A percentile compares a stretch with the other conserved stretches of the same genome.
phyloP scores from a whole-genome alignment of 176 grass and related monocot genomes.

The Triticum monococcum region DNA sequence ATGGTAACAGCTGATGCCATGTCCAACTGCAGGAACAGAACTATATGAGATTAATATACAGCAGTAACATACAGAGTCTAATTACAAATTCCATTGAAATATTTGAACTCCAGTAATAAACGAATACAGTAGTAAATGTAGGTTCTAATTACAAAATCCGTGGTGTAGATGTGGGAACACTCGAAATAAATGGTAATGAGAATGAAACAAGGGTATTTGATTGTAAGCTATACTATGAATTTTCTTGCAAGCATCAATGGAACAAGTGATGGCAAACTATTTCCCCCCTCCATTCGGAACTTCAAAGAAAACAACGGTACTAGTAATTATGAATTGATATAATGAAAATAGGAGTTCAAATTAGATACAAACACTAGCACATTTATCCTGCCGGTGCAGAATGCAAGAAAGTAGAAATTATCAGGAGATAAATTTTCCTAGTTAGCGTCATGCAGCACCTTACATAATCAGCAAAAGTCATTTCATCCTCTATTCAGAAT shows the following conservation, averaged over 20 bases:
- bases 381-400: no score
- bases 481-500: neutral
- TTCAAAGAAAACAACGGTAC: no score
- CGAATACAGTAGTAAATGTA: neutral
- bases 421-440: neutral
- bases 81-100: neutral
- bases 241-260: neutral
- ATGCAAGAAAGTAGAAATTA: no score
- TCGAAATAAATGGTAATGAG: neutral
- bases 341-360: neutral
- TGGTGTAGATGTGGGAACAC: neutral
- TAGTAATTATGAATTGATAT: neutral
- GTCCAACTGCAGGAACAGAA: slow-evolving; percentile 16
- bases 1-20: slow-evolving; percentile 43
- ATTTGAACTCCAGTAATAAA: neutral
- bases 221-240: neutral
- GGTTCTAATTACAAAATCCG: neutral
- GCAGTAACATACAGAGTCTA: neutral
- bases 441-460: neutral
- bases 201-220: neutral
- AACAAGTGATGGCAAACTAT: neutral
- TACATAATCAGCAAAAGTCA: neutral
- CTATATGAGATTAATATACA: neutral
- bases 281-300: no score
- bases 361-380: neutral